Evolutionary conservation across 2,329 filamentous ascomycete genomes (phyloP).

Genomic region (Fusarium newnesense): DNA sequence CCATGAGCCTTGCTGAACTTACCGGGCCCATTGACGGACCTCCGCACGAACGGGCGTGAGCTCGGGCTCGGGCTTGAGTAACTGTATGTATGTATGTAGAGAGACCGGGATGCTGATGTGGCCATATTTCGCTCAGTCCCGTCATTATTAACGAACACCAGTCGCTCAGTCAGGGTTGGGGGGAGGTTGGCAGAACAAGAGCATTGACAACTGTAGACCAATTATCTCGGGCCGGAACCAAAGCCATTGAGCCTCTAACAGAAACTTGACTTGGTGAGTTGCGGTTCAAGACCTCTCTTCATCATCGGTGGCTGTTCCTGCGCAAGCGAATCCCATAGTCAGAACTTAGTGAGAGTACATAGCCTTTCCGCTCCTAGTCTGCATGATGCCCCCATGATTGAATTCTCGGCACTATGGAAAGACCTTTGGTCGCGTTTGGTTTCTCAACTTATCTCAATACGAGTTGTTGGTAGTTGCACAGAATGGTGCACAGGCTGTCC

Average conservation of each 20-base stretch:
- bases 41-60: constrained; percentile 40
- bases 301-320: constrained; percentile 29
- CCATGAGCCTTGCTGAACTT: constrained; percentile 6
- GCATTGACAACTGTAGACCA: constrained; percentile 27
- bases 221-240: neutral
- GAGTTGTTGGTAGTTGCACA: constrained; percentile 41
- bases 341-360: constrained; percentile 32
- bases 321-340: constrained; percentile 35
- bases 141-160: constrained; percentile 5
- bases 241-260: constrained; percentile 1
- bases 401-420: constrained; percentile 21
- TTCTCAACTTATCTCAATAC: constrained; percentile 36
- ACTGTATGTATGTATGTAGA: constrained; percentile 21
- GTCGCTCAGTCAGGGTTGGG: neutral
- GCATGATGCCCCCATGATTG: constrained; percentile 22
- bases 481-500: constrained; percentile 30
- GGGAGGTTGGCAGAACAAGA: constrained; percentile 39
- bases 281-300: constrained; percentile 9
- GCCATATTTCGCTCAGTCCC: constrained; percentile 40
- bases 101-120: constrained; percentile 36
- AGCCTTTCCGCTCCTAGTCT: constrained; percentile 32
- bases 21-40: constrained; percentile 31
- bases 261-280: neutral
- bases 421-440: constrained; percentile 22
- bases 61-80: constrained; percentile 36